A percentile compares a stretch with the other conserved stretches of the same genome.
Evolutionary conservation across 176 grass and related monocot genomes (phyloP).

Genomic region (Rhynchospora breviuscula): DNA sequence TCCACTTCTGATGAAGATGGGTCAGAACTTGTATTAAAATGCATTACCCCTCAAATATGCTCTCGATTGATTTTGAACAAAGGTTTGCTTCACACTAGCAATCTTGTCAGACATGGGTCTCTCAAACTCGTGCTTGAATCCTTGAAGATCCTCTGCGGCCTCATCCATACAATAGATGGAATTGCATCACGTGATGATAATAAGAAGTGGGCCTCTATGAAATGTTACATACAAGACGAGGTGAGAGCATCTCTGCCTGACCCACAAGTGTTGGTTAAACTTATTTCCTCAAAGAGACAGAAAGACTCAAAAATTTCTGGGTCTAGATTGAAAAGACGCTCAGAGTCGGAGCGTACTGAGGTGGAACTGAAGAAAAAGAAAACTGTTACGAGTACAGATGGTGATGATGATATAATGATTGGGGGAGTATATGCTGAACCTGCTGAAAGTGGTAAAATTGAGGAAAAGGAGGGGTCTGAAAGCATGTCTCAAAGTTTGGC

Average conservation of each 20-base stretch:
- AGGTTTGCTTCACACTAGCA: constrained; percentile 77
- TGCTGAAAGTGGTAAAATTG: constrained; percentile 25
- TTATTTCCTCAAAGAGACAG: constrained; percentile 60
- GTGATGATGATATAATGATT: constrained; percentile 49
- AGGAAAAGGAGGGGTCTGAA: constrained; percentile 31
- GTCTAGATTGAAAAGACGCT: constrained; percentile 35
- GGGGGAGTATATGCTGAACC: constrained; percentile 44
- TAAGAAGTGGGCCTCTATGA: constrained; percentile 56
- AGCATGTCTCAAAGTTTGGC: constrained; percentile 22
- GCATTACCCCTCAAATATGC: constrained; percentile 56
- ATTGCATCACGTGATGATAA: constrained; percentile 17
- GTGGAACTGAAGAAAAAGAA: constrained; percentile 60
- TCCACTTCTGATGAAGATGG: constrained; percentile 49
- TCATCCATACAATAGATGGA: constrained; percentile 45
- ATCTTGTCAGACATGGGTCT: constrained; percentile 82
- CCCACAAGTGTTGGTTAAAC: constrained; percentile 84
- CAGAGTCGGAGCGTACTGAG: constrained; percentile 22
- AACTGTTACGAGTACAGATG: constrained; percentile 21
- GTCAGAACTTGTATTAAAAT: constrained; percentile 59
- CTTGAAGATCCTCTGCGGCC: constrained; percentile 47
- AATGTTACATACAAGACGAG: constrained; percentile 69
- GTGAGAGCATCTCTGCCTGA: constrained; percentile 66
- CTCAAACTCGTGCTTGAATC: constrained; percentile 70
- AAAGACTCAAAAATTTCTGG: constrained; percentile 28
- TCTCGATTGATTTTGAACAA: constrained; percentile 71